Conservation (phyloP, 371 early-diverging fungal species). For the Zychaea mexicana region DNA sequence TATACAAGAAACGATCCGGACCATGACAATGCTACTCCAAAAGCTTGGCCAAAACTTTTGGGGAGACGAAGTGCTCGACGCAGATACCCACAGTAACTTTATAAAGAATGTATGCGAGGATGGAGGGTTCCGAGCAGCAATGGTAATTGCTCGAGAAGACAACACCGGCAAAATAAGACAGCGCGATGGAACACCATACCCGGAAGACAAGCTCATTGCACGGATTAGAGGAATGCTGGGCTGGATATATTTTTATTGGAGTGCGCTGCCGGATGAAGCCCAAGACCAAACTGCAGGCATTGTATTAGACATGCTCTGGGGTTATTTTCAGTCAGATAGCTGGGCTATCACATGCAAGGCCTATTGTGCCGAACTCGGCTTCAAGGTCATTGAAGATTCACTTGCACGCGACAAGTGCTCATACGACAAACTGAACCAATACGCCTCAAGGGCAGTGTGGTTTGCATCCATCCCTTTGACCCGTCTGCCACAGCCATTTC, state of each 20-base stretch:
- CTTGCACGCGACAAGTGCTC: constrained; percentile 20
- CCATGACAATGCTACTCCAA: constrained; percentile 16
- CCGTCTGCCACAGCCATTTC: constrained; percentile 22
- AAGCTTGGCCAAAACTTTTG: constrained; percentile 33
- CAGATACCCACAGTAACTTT: constrained; percentile 18
- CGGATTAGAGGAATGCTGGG: constrained; percentile 38
- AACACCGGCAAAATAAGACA: constrained; percentile 32
- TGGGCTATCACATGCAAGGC: constrained; percentile 39
- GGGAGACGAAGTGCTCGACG: constrained; percentile 14
- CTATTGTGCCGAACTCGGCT: constrained; percentile 33
- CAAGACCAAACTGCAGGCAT: constrained; percentile 27
- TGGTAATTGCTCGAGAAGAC: constrained; percentile 38
- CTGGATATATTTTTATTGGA: constrained; percentile 42
- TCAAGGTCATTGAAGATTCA: constrained; percentile 34
- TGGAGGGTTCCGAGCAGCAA: constrained; percentile 30
- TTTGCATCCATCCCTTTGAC: constrained; percentile 18
- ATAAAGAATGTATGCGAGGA: constrained; percentile 38
- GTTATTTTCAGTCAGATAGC: constrained; percentile 38
- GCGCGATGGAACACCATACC: constrained; percentile 37
- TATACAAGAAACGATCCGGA: constrained; percentile 27
- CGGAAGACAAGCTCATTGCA: constrained; percentile 37
- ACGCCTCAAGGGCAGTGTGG: constrained; percentile 16
- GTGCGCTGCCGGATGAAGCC: constrained; percentile 23
- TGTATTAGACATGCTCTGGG: constrained; percentile 35
- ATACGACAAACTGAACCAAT: constrained; percentile 28